phyloP scores from a whole-genome alignment of 805 yeast species.

The Saccharomycopsis olivae region DNA sequence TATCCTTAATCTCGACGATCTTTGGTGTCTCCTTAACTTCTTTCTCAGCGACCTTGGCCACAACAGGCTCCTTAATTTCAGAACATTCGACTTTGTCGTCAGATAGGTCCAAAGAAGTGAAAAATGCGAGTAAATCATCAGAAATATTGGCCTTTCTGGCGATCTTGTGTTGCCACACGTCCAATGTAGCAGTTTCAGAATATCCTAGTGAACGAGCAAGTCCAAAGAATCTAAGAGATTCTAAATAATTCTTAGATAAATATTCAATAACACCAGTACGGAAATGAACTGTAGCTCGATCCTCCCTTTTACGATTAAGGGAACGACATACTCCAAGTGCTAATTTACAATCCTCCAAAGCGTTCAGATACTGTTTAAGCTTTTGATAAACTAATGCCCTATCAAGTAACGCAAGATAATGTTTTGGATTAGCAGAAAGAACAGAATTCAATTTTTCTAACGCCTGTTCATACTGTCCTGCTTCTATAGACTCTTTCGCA shows the following conservation, averaged over 20 bases:
- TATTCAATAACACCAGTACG: conserved; percentile 39
- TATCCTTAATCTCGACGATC: conserved; percentile 3
- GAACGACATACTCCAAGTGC: conserved; percentile 38
- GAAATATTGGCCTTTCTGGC: conserved; percentile 7
- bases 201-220: conserved; percentile 34
- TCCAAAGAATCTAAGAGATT: conserved; percentile 32
- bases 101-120: too few relatives aligned
- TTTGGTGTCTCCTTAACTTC: conserved; percentile 5
- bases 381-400: conserved; percentile 41
- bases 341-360: conserved; percentile 33
- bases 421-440: conserved; percentile 32
- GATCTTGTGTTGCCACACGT: conserved; percentile 31
- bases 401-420: conserved; percentile 38
- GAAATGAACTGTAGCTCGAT: conserved; percentile 38
- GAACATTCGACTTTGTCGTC: too few relatives aligned
- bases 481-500: too few relatives aligned
- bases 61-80: too few relatives aligned
- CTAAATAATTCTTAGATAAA: conserved; percentile 30
- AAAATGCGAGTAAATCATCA: background rate
- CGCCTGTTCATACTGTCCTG: too few relatives aligned
- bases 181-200: conserved; percentile 33
- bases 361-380: conserved; percentile 35
- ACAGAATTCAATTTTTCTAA: conserved; percentile 31
- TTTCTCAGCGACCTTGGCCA: too few relatives aligned
- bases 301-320: conserved; percentile 36